A percentile compares a stretch with the other conserved stretches of the same genome.
Conservation (phyloP, 148 eudicot genomes). For the Amaranthus cruentus region DNA sequence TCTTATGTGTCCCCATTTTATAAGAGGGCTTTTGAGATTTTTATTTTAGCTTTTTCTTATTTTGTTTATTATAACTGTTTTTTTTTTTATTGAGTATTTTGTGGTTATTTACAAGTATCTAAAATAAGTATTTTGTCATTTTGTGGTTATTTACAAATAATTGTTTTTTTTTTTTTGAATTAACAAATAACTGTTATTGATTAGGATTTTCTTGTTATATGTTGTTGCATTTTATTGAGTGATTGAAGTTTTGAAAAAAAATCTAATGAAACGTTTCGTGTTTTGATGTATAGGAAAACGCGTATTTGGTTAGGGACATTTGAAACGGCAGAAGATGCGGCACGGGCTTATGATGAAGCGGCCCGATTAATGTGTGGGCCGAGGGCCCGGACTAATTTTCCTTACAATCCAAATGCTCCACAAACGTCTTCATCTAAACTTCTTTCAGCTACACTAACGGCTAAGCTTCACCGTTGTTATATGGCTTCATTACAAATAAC, state of each 20-base stretch:
- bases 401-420: conserved; percentile 57
- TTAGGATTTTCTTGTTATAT: background rate
- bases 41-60: too few relatives aligned
- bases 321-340: conserved; percentile 83
- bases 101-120: too few relatives aligned
- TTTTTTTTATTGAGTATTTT: too few relatives aligned
- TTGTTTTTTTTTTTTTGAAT: background rate
- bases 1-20: too few relatives aligned
- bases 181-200: background rate
- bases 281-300: conserved; percentile 48
- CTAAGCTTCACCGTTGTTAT: conserved; percentile 74
- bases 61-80: too few relatives aligned
- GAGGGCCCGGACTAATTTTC: conserved; percentile 70
- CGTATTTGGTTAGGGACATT: conserved; percentile 82
- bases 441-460: conserved; percentile 67
- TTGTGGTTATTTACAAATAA: too few relatives aligned
- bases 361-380: conserved; percentile 80
- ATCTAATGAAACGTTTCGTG: conserved; percentile 11
- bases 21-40: too few relatives aligned
- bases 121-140: too few relatives aligned
- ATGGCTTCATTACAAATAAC: conserved; percentile 65
- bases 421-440: conserved; percentile 49
- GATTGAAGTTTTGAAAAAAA: background rate
- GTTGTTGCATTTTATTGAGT: too few relatives aligned
- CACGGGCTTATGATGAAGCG: conserved; percentile 76